A percentile compares a stretch with the other conserved stretches of the same genome.
These are phyloP conservation scores for Cyclotella kingstonii DNA, from an alignment of 108 stramenopile species.

Conservation along the genomic window DNA sequence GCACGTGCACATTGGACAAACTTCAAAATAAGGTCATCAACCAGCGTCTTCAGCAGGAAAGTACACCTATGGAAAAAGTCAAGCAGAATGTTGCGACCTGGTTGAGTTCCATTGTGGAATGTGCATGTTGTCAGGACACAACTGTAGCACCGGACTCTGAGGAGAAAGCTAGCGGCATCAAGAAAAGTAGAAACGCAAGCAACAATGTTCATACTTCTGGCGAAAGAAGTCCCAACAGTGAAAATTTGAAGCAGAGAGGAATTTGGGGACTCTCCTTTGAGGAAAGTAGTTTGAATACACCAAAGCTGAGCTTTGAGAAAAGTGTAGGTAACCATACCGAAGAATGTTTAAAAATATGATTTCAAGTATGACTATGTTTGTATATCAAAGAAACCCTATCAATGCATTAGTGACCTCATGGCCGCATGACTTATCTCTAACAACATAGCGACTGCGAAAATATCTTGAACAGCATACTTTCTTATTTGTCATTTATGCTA, in stretches of 20 bases:
- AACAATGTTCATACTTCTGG: not conserved
- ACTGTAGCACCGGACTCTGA: slow-evolving; percentile 18
- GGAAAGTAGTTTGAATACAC: slow-evolving; percentile 9
- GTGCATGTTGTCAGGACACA: slow-evolving; percentile 36
- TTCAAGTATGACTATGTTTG: too few species aligned
- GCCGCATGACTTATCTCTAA: too few species aligned
- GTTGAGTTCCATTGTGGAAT: slow-evolving; percentile 40
- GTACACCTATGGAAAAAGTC: slow-evolving; percentile 17
- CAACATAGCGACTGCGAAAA: too few species aligned
- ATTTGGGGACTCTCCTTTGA: slow-evolving; percentile 37
- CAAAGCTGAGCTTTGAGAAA: slow-evolving; percentile 27
- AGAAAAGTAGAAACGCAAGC: not conserved
- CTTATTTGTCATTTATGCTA: too few species aligned
- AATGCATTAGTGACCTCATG: too few species aligned
- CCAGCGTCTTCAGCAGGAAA: slow-evolving; percentile 22
- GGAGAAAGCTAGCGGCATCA: not conserved
- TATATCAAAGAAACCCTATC: too few species aligned
- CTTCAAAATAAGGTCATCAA: slow-evolving; percentile 38
- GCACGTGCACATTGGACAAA: slow-evolving; percentile 25
- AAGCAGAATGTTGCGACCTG: slow-evolving; percentile 24
- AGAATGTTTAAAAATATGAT: too few species aligned
- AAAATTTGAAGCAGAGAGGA: slow-evolving; percentile 17
- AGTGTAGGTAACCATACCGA: slow-evolving; percentile 4
- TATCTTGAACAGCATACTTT: too few species aligned
- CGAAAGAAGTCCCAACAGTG: slow-evolving; percentile 6